phyloP scores from a whole-genome alignment of 495 filamentous ascomycete species.

The Jackrogersella minutella region DNA sequence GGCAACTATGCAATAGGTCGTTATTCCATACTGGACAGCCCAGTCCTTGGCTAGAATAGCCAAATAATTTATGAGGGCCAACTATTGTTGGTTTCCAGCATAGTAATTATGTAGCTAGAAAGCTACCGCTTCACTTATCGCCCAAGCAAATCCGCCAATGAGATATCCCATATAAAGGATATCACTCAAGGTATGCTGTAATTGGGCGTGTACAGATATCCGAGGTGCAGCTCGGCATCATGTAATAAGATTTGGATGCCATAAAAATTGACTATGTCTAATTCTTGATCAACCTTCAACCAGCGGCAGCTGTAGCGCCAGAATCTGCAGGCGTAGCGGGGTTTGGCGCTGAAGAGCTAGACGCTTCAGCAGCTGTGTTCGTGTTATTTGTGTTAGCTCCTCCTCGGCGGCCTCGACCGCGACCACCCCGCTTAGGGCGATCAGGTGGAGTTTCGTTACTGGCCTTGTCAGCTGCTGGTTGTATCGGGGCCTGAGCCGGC shows the following conservation, averaged over 20 bases:
- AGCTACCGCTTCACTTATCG: neutral
- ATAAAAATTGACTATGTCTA: neutral
- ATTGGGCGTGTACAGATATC: neutral
- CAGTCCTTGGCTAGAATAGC: neutral
- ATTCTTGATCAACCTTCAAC: slow-evolving; percentile 5
- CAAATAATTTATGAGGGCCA: neutral
- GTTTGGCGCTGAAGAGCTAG: slow-evolving; percentile 9
- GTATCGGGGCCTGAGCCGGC: slow-evolving; percentile 16
- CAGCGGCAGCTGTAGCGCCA: neutral
- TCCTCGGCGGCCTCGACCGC: slow-evolving; percentile 32
- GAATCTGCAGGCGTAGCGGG: slow-evolving; percentile 2
- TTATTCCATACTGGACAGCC: neutral
- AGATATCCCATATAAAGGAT: neutral
- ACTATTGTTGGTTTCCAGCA: neutral
- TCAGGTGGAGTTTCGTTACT: slow-evolving; percentile 26
- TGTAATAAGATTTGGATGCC: neutral
- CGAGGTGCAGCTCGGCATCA: neutral
- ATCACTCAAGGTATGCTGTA: neutral
- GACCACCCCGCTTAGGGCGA: slow-evolving; percentile 38
- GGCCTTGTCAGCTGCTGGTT: slow-evolving; percentile 21
- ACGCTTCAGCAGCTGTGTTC: slow-evolving; percentile 14
- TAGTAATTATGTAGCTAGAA: neutral
- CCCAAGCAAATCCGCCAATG: neutral
- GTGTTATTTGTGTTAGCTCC: slow-evolving; percentile 7
- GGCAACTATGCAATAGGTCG: neutral